Evolutionary conservation across 176 grass and related monocot species (phyloP), one percentile per base, ranked within the genome.

Genomic region (Chloris gayana): DNA sequence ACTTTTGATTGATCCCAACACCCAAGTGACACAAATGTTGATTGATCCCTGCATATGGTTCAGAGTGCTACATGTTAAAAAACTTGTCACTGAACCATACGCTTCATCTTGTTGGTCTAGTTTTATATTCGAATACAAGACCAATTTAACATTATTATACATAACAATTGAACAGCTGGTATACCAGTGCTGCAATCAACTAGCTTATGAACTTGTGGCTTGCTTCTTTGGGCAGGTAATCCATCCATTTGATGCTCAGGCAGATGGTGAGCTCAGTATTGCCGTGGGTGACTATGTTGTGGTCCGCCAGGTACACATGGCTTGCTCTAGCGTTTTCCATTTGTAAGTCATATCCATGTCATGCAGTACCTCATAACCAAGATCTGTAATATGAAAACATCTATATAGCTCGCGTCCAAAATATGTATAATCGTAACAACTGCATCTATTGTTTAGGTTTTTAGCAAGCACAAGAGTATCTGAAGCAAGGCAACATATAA

Each of bases 161-260:
- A 54, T 59, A 69, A 64, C 77, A 47, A 47, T 27, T 61, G 41
- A 15, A 51, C 39, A 34, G 26, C 68, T 68, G 37, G 31, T 80
- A 29, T 44, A 47, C 6, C 71, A 76, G 47, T 26, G 60, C 3
- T 9, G 45, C 63, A 71, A 66, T 72, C 18, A 41, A 62, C 24
- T 67, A 78, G 59, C 73, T 89, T 4, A 82, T 29, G 7, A 66
- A 5, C 72, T 77, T 30, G 3, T 68, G 41, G 44, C 49, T 72
- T 72, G 1, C 24, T 76, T 71, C 2, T 67, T 83, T 56, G 42
- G 72, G 67, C 80, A 99, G 97, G 97, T 93, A 75, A 84, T 99
- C 80, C 93, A 95, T 87, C 79, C 97, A 62, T 99, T 99, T 17
- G 91, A 99, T 88, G 88, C 88, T 49, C 93, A 96, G 84, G 75